Conservation (phyloP, 257 asterid genomes). For the Pogostemon cablin region DNA sequence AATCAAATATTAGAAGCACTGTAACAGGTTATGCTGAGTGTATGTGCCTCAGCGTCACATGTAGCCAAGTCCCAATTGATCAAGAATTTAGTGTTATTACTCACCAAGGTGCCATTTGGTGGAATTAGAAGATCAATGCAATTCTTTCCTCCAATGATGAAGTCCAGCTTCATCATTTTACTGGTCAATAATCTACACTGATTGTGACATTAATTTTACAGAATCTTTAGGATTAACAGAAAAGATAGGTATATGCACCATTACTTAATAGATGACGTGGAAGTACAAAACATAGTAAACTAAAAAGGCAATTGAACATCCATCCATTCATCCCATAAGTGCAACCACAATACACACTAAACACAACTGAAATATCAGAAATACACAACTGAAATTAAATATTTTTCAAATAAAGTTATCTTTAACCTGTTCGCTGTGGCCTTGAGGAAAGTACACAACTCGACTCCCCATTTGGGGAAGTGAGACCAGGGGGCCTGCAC, state of each 20-base stretch:
- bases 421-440: conserved; percentile 89
- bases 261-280: background rate
- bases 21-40: background rate
- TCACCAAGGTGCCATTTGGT: too few relatives aligned
- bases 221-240: too few relatives aligned
- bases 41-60: background rate
- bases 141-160: too few relatives aligned
- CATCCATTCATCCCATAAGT: conserved; percentile 17
- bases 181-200: conserved; percentile 3
- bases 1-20: background rate
- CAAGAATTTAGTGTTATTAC: too few relatives aligned
- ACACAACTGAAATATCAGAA: background rate
- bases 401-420: conserved; percentile 2
- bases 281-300: background rate
- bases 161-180: background rate
- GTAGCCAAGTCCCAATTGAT: too few relatives aligned
- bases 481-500: conserved; percentile 94
- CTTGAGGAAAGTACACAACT: conserved; percentile 90
- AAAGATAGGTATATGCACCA: conserved; percentile 6
- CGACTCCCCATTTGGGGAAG: conserved; percentile 89
- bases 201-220: background rate
- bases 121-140: too few relatives aligned
- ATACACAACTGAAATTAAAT: background rate
- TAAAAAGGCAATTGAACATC: background rate
- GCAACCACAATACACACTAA: background rate